Evolutionary conservation across 2,329 filamentous ascomycete species (phyloP).

Genomic region (Cladosporium sp.): DNA sequence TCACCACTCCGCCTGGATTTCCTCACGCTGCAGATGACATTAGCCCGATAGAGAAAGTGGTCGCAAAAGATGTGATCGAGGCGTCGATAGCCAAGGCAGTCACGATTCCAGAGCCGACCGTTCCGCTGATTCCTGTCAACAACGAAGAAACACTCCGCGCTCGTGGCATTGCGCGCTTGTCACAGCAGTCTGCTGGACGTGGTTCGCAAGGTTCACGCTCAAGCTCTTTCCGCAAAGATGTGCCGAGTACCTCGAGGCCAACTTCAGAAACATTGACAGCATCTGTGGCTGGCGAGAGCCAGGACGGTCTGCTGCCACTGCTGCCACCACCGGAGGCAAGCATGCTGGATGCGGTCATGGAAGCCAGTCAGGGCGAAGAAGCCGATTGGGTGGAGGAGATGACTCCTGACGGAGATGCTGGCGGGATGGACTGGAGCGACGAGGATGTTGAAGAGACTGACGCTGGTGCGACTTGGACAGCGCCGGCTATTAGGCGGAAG

Average conservation of each 20-base stretch:
- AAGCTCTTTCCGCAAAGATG: constrained; percentile 8
- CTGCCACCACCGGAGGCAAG: constrained; percentile 28
- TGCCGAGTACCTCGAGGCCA: neutral
- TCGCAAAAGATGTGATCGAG: constrained; percentile 32
- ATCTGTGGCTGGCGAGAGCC: neutral
- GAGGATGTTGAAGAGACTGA: constrained; percentile 32
- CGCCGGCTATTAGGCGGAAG: constrained; percentile 18
- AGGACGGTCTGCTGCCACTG: constrained; percentile 21
- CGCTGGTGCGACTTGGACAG: constrained; percentile 28
- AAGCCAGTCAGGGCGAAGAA: constrained; percentile 15
- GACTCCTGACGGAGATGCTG: constrained; percentile 3
- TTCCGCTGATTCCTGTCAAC: constrained; percentile 27
- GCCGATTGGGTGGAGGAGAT: constrained; percentile 8
- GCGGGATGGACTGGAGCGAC: constrained; percentile 25
- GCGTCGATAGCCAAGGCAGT: neutral
- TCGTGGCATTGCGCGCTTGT: constrained; percentile 34
- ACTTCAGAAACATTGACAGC: neutral
- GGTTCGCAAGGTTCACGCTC: constrained; percentile 4
- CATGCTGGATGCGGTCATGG: constrained; percentile 26
- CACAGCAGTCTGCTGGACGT: constrained; percentile 21
- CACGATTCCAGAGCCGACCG: neutral
- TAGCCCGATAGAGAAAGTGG: constrained; percentile 30
- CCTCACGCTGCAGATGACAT: constrained; percentile 24
- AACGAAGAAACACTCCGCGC: constrained; percentile 34
- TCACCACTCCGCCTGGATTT: constrained; percentile 29